A percentile compares a stretch with the other conserved stretches of the same genome.
These are phyloP conservation scores for Heterobasidion parviporum DNA, from an alignment of 1,284 basidiomycete species.

Conservation along the genomic window DNA sequence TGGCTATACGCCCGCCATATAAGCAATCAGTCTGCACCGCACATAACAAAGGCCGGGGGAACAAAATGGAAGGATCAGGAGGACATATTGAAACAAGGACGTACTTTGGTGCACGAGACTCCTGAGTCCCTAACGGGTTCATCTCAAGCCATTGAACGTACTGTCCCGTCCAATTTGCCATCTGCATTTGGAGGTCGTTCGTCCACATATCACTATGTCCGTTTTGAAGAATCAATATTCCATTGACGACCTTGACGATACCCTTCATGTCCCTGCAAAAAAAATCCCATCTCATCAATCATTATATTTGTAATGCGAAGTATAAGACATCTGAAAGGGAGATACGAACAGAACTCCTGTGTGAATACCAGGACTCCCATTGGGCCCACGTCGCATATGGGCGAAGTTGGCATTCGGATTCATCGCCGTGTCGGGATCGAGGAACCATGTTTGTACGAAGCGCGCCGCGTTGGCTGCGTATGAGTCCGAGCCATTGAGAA, in stretches of 20 bases:
- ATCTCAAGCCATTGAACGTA: slow-evolving; percentile 53
- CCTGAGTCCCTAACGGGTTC: slow-evolving; percentile 38
- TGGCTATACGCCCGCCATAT: not conserved
- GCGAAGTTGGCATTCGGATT: slow-evolving; percentile 63
- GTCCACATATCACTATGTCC: slow-evolving; percentile 49
- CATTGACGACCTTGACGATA: slow-evolving; percentile 53
- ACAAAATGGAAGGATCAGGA: too few relatives aligned
- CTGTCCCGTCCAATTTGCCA: slow-evolving; percentile 39
- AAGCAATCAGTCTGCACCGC: too few relatives aligned
- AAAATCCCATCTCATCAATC: too few relatives aligned
- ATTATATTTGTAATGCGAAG: too few relatives aligned
- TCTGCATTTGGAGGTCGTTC: slow-evolving; percentile 35
- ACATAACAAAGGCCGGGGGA: too few relatives aligned
- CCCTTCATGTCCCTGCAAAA: slow-evolving; percentile 38
- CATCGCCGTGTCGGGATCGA: slow-evolving; percentile 49
- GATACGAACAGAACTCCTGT: slow-evolving; percentile 42
- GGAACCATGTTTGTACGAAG: slow-evolving; percentile 53
- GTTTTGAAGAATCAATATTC: slow-evolving; percentile 46
- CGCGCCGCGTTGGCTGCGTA: slow-evolving; percentile 33
- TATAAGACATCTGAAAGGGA: not conserved
- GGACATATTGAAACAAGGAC: slow-evolving; percentile 9
- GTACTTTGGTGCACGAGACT: slow-evolving; percentile 45
- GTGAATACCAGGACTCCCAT: slow-evolving; percentile 38
- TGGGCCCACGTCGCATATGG: slow-evolving; percentile 58
- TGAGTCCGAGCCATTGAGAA: slow-evolving; percentile 29